A percentile compares a stretch with the other conserved stretches of the same genome.
These are phyloP conservation scores for Hypholoma sublateritium DNA, from an alignment of 768 basidiomycete species.

Conservation along the genomic window DNA sequence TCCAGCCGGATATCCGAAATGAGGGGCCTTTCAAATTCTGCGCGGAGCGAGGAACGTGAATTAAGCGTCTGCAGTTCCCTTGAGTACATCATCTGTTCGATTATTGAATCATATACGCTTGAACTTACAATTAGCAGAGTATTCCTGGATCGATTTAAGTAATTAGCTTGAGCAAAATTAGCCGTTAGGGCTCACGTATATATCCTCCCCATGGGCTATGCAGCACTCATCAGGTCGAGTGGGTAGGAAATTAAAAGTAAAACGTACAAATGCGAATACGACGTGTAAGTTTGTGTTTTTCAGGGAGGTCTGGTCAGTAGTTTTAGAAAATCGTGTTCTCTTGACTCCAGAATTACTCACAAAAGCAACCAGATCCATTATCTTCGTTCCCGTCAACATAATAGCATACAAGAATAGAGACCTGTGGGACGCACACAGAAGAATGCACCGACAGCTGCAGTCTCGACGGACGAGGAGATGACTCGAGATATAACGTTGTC, in stretches of 20 bases:
- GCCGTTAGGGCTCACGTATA: slow-evolving; percentile 21
- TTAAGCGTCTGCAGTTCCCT: slow-evolving; percentile 22
- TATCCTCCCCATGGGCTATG: slow-evolving; percentile 28
- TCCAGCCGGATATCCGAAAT: slow-evolving; percentile 19
- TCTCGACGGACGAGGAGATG: slow-evolving; percentile 28
- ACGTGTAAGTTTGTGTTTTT: slow-evolving; percentile 28
- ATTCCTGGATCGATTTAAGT: slow-evolving; percentile 16
- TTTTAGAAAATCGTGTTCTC: too few species aligned
- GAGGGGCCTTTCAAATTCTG: slow-evolving; percentile 18
- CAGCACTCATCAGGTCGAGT: background rate
- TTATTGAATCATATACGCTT: too few species aligned
- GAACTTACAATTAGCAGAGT: slow-evolving; percentile 23
- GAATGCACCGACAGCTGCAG: slow-evolving; percentile 27
- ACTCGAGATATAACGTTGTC: slow-evolving; percentile 28
- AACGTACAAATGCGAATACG: slow-evolving; percentile 30
- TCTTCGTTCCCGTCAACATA: slow-evolving; percentile 10
- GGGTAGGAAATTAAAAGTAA: background rate
- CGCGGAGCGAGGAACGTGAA: slow-evolving; percentile 23
- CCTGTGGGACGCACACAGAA: slow-evolving; percentile 26
- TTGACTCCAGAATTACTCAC: too few species aligned
- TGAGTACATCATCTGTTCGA: background rate
- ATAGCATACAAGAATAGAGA: background rate
- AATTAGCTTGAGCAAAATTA: background rate
- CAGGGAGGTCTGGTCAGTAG: slow-evolving; percentile 19
- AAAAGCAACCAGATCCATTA: slow-evolving; percentile 29